A percentile compares a stretch with the other conserved stretches of the same genome.
These are phyloP conservation scores for Fusarium tanahbumbuense DNA, from an alignment of 2,329 filamentous ascomycete species.

Conservation along the genomic window DNA sequence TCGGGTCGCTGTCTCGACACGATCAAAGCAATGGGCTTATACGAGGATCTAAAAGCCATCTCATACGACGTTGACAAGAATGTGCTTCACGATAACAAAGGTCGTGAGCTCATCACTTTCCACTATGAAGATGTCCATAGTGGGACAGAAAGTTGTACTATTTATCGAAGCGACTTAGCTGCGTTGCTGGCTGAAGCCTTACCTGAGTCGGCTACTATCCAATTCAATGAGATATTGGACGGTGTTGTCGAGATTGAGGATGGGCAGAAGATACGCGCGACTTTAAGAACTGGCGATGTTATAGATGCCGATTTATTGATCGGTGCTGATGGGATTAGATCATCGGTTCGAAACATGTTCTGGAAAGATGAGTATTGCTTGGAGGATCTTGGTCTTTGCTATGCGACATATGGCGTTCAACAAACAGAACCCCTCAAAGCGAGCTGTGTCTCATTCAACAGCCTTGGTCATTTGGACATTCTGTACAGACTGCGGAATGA, in stretches of 20 bases:
- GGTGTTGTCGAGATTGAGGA: rapidly evolving
- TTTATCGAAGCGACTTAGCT: neutral
- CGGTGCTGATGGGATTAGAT: neutral
- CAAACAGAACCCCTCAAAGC: neutral
- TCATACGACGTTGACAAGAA: neutral
- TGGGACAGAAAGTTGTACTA: rapidly evolving
- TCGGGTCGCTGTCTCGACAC: neutral
- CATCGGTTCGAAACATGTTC: neutral
- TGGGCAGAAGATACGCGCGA: rapidly evolving
- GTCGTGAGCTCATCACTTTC: neutral
- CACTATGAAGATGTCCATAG: neutral
- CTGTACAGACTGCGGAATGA: neutral
- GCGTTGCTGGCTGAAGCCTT: rapidly evolving
- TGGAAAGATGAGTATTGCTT: neutral
- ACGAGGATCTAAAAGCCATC: neutral
- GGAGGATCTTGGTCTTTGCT: neutral
- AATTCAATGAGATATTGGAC: neutral
- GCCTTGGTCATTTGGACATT: neutral
- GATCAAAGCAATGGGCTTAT: neutral
- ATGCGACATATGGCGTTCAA: neutral
- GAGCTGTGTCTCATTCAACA: neutral
- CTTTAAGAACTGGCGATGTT: neutral
- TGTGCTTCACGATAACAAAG: neutral
- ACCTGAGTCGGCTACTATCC: neutral
- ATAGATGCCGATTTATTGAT: neutral